phyloP scores from a whole-genome alignment of 352 stramenopile genomes.

The Phytopythium chamaehyphon region DNA sequence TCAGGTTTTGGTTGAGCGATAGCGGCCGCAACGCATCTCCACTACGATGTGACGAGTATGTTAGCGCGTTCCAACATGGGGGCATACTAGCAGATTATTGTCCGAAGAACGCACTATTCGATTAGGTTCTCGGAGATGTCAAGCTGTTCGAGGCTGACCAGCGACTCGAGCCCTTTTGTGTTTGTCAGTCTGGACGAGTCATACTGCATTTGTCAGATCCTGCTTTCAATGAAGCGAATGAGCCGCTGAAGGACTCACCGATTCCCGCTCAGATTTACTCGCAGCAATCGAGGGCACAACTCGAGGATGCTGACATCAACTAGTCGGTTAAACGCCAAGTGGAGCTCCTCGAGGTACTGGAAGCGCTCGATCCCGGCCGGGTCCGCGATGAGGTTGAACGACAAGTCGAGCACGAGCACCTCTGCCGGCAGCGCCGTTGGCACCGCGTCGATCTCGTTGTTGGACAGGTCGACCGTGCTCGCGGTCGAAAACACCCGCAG shows the following conservation, averaged over 20 bases:
- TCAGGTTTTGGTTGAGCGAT: conserved; percentile 65
- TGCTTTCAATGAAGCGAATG: too few relatives aligned
- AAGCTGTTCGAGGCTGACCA: conserved; percentile 51
- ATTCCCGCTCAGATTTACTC: conserved; percentile 70
- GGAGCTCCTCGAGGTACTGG: conserved; percentile 58
- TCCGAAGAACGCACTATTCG: conserved; percentile 40
- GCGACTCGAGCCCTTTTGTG: conserved; percentile 65
- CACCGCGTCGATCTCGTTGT: conserved; percentile 69
- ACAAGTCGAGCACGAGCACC: conserved; percentile 57
- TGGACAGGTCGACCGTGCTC: conserved; percentile 62
- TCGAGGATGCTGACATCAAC: conserved; percentile 57
- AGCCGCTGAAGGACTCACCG: conserved; percentile 24
- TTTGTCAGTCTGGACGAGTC: conserved; percentile 32
- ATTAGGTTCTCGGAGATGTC: conserved; percentile 78
- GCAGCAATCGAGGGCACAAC: conserved; percentile 53
- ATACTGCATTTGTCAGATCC: too few relatives aligned
- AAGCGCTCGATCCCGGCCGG: conserved; percentile 50
- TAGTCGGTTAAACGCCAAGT: conserved; percentile 68
- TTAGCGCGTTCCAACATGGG: too few relatives aligned
- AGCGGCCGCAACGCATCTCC: conserved; percentile 54
- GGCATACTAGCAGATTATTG: neutral
- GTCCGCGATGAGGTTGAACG: conserved; percentile 58
- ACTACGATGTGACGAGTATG: conserved; percentile 14
- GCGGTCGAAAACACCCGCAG: conserved; percentile 65
- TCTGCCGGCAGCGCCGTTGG: conserved; percentile 37